Conservation (phyloP, 257 asterid species). For the Nicotiana sylvestris region DNA sequence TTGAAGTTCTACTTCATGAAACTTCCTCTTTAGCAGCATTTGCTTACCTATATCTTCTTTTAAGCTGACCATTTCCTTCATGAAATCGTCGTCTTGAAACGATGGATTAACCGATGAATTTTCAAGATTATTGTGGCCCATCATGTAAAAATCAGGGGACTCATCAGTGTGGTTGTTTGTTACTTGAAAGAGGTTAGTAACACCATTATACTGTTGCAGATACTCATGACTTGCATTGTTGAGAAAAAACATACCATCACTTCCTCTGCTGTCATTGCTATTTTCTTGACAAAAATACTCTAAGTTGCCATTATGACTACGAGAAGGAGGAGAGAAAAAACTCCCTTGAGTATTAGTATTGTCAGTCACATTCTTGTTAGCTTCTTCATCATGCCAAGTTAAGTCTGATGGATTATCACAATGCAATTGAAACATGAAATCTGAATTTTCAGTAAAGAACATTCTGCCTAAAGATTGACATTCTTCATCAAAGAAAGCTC, state of each 20-base stretch:
- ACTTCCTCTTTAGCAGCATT: slow-evolving; percentile 41
- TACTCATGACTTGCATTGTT: neutral
- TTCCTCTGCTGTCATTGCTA: slow-evolving; percentile 5
- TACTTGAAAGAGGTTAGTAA: neutral
- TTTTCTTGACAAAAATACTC: slow-evolving; percentile 47
- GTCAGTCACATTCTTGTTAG: no score
- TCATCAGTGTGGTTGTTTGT: slow-evolving; percentile 7
- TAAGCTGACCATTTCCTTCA: neutral
- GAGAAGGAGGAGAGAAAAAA: neutral
- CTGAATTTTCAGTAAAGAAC: slow-evolving; percentile 45
- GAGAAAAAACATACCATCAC: neutral
- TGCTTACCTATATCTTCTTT: neutral
- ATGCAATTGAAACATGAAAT: slow-evolving; percentile 31
- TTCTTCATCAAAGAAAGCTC: slow-evolving; percentile 53
- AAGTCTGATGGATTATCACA: neutral
- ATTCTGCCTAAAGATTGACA: slow-evolving; percentile 59
- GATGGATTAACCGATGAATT: slow-evolving; percentile 8
- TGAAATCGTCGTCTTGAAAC: slow-evolving; percentile 1
- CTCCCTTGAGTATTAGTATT: neutral
- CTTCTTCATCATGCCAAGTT: no score
- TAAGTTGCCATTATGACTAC: neutral
- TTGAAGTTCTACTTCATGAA: neutral
- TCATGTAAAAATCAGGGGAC: slow-evolving; percentile 23
- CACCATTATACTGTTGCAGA: neutral
- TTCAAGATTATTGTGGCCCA: slow-evolving; percentile 20